Percentiles rank a stretch among this genome's conserved stretches.
Conservation (phyloP, 2,329 filamentous ascomycete species). For the Botryotinia convoluta region DNA sequence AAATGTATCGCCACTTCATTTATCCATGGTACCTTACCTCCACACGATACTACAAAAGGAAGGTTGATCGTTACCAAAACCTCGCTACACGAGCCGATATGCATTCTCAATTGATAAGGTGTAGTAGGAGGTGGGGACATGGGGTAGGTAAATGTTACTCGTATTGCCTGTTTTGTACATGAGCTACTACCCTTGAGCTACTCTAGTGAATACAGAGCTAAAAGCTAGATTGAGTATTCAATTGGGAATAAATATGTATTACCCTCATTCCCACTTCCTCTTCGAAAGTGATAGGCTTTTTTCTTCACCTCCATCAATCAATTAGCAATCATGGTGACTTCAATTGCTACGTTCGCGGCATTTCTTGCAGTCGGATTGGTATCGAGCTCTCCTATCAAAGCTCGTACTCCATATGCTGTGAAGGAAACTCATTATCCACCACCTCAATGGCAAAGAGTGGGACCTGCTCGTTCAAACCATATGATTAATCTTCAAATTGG, state of each 20-base stretch:
- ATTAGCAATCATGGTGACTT: constrained; percentile 17
- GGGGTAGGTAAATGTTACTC: neutral
- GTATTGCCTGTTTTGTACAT: neutral
- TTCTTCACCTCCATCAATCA: neutral
- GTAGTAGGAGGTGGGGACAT: constrained; percentile 6
- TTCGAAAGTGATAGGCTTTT: neutral
- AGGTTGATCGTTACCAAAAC: neutral
- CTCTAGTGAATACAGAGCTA: neutral
- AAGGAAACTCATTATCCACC: constrained; percentile 21
- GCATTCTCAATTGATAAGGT: constrained; percentile 8
- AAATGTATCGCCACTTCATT: neutral
- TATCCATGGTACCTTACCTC: constrained; percentile 2
- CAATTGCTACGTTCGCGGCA: constrained; percentile 11
- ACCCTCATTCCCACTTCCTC: neutral
- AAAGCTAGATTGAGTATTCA: neutral
- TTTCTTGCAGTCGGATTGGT: constrained; percentile 7
- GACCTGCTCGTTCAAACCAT: constrained; percentile 6
- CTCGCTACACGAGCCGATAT: neutral
- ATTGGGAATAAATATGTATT: neutral
- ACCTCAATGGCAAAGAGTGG: constrained; percentile 18
- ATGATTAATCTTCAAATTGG: constrained; percentile 21
- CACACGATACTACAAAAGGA: constrained; percentile 13
- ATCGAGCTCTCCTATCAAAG: constrained; percentile 19
- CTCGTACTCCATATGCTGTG: constrained; percentile 21
- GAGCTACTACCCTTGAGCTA: neutral